Conservation (phyloP, 2,329 filamentous ascomycete species). For the Xylariaceae sp. region DNA sequence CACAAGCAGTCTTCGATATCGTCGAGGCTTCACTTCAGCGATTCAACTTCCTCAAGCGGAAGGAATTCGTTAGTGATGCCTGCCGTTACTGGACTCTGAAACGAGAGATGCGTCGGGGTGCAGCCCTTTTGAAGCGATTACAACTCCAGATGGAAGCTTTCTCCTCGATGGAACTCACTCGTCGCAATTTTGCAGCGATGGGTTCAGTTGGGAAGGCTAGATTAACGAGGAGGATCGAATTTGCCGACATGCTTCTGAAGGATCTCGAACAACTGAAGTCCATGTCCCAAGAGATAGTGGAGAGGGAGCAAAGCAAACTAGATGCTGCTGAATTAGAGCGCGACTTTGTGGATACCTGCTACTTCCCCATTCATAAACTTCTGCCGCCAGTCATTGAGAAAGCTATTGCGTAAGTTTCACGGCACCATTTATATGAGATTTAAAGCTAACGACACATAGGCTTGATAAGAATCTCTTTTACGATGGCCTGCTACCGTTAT, state of each 20-base stretch:
- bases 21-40: slow-evolving; percentile 84
- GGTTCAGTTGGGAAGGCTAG: slow-evolving; percentile 81
- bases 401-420: slow-evolving; percentile 74
- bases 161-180: slow-evolving; percentile 95
- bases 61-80: slow-evolving; percentile 89
- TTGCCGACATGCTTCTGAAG: slow-evolving; percentile 75
- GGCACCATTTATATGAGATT: slow-evolving; percentile 25
- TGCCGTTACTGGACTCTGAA: slow-evolving; percentile 99
- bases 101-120: slow-evolving; percentile 88
- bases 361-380: slow-evolving; percentile 84
- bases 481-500: slow-evolving; percentile 56
- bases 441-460: slow-evolving; percentile 54
- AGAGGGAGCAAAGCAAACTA: slow-evolving; percentile 79
- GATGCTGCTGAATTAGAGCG: slow-evolving; percentile 78
- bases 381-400: slow-evolving; percentile 81
- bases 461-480: slow-evolving; percentile 70
- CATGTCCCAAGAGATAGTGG: slow-evolving; percentile 73
- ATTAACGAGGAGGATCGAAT: slow-evolving; percentile 83
- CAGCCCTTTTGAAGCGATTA: slow-evolving; percentile 88
- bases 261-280: slow-evolving; percentile 80
- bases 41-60: slow-evolving; percentile 82
- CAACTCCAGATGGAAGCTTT: slow-evolving; percentile 97
- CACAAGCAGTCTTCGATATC: slow-evolving; percentile 83
- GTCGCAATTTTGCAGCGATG: slow-evolving; percentile 95
- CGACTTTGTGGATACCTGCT: slow-evolving; percentile 84